Percentiles rank a stretch among this genome's conserved stretches.
phyloP scores from a whole-genome alignment of 805 yeast species.

The Cyberlindnera japonica region DNA sequence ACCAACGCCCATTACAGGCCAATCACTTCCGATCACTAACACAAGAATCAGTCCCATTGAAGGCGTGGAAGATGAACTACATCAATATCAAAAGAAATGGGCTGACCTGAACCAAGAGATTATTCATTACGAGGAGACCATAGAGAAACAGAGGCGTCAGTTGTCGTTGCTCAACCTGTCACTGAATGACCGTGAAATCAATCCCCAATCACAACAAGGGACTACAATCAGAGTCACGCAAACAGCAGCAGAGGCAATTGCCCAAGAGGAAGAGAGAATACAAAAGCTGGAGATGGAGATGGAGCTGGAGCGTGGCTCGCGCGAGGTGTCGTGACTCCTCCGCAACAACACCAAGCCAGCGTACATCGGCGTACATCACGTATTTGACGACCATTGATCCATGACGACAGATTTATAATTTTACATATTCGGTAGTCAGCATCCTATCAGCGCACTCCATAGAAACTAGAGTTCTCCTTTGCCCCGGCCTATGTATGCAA shows the following conservation, averaged over 20 bases:
- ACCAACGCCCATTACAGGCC: too few relatives aligned
- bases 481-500: neutral
- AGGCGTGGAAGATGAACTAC: constrained; percentile 31
- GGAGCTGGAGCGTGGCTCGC: constrained; percentile 27
- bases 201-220: constrained; percentile 2
- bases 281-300: constrained; percentile 41
- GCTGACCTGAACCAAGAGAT: constrained; percentile 36
- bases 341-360: neutral
- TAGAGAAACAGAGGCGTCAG: constrained; percentile 42
- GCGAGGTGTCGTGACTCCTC: neutral
- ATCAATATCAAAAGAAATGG: constrained; percentile 31
- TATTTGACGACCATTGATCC: too few relatives aligned
- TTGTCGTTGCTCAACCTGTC: constrained; percentile 35
- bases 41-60: constrained; percentile 30
- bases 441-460: too few relatives aligned
- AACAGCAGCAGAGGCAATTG: constrained; percentile 33
- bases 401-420: neutral
- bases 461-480: too few relatives aligned
- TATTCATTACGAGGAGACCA: constrained; percentile 37
- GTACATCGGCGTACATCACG: too few relatives aligned
- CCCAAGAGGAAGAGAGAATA: constrained; percentile 44
- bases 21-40: too few relatives aligned
- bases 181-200: constrained; percentile 20
- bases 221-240: constrained; percentile 13
- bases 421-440: too few relatives aligned